phyloP scores from a whole-genome alignment of 2,329 filamentous ascomycete genomes.

The Teratosphaeria destructans region DNA sequence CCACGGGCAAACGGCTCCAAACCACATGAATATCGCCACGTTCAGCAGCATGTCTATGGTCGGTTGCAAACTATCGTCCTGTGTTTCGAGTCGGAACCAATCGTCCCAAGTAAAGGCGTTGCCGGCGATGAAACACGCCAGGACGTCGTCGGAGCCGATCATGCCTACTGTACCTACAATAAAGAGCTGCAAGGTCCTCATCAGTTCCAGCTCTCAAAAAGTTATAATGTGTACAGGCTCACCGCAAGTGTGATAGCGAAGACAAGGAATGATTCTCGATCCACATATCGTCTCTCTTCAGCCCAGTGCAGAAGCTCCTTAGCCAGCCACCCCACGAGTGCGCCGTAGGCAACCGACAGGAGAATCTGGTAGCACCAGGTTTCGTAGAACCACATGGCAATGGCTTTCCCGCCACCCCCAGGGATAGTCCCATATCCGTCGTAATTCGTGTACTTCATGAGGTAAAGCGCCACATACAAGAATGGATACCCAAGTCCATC shows the following conservation, averaged over 20 bases:
- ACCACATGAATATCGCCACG: slow-evolving; percentile 81
- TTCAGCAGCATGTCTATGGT: slow-evolving; percentile 94
- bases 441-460: slow-evolving; percentile 64
- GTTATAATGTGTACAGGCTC: slow-evolving; percentile 22
- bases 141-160: slow-evolving; percentile 78
- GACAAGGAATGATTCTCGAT: slow-evolving; percentile 77
- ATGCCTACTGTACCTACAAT: slow-evolving; percentile 79
- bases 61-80: slow-evolving; percentile 85
- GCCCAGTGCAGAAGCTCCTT: slow-evolving; percentile 78
- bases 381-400: slow-evolving; percentile 74
- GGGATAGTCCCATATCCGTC: slow-evolving; percentile 40
- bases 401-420: slow-evolving; percentile 55
- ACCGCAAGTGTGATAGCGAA: slow-evolving; percentile 74
- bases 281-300: slow-evolving; percentile 69
- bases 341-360: slow-evolving; percentile 68
- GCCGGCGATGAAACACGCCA: slow-evolving; percentile 86
- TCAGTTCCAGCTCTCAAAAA: slow-evolving; percentile 2
- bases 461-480: slow-evolving; percentile 70
- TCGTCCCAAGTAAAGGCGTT: slow-evolving; percentile 90
- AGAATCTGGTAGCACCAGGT: slow-evolving; percentile 78
- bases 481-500: slow-evolving; percentile 86
- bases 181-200: slow-evolving; percentile 48
- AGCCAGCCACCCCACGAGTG: slow-evolving; percentile 66
- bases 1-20: slow-evolving; percentile 80
- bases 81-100: slow-evolving; percentile 82